Evolutionary conservation across 768 basidiomycete genomes (phyloP).

Genomic region (Suillus bovinus): DNA sequence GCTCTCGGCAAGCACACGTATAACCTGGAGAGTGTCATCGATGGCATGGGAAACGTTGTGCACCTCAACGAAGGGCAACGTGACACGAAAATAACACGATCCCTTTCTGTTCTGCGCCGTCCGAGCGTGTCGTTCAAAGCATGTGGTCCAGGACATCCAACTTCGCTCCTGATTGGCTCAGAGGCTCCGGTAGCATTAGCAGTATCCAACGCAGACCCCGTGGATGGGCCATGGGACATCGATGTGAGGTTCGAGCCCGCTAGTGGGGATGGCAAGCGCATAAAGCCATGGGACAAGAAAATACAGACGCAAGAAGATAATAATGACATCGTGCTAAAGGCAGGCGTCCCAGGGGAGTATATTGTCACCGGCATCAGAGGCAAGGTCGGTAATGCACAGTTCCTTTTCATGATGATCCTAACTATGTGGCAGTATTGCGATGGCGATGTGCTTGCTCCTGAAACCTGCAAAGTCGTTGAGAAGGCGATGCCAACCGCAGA

Average conservation of each 20-base stretch:
- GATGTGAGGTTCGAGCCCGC: conserved; percentile 61
- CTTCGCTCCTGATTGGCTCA: conserved; percentile 70
- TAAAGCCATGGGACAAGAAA: conserved; percentile 64
- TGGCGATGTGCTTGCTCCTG: conserved; percentile 83
- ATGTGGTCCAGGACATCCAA: conserved; percentile 70
- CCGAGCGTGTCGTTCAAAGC: conserved; percentile 72
- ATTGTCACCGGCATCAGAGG: conserved; percentile 70
- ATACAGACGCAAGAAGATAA: conserved; percentile 49
- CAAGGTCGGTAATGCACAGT: conserved; percentile 41
- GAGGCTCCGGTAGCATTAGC: conserved; percentile 58
- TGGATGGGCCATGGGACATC: conserved; percentile 71
- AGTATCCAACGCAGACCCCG: conserved; percentile 52
- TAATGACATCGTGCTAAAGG: conserved; percentile 48
- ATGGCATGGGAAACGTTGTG: conserved; percentile 79
- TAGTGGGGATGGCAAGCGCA: conserved; percentile 38
- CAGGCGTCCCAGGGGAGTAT: conserved; percentile 75
- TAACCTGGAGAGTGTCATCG: conserved; percentile 78
- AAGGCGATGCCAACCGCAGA: conserved; percentile 78
- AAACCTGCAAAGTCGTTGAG: conserved; percentile 75
- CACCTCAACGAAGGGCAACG: conserved; percentile 39
- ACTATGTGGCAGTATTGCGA: conserved; percentile 58
- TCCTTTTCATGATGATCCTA: conserved; percentile 4
- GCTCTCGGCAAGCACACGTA: conserved; percentile 70
- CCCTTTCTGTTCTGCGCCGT: conserved; percentile 69
- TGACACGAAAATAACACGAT: conserved; percentile 53